Base-by-base conservation (phyloP, 78 protist genomes). In the Dictyostelium intermedium region DNA sequence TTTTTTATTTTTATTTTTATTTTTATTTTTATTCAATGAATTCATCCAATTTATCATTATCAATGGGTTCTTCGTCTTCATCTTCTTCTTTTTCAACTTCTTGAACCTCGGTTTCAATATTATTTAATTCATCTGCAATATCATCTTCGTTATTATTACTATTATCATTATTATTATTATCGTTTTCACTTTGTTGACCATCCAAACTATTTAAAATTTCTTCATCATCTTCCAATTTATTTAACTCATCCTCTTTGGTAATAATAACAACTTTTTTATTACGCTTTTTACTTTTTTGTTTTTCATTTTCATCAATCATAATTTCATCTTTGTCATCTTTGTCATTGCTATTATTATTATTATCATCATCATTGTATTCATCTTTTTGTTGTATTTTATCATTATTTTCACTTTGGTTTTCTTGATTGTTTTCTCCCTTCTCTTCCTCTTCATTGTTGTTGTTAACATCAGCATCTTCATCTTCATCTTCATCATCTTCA, bases 231-330 rank as follows among this genome's bases (percentile, higher is more conserved):
- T 47, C 37, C 45, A 47, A 16, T 27, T 47, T 43, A 76, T 23
- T 76, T 76, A 76, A 76, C n/a, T 39, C 56, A 37, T 76, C 82
- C 1, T 60, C 61, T 56, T 76, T 18, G 8, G 41, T 20, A 13
- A 10, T 25, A 6, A 37, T 37, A 5, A 18, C 20, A 5, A 47
- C 23, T 76, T 76, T 39, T 34, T 76, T n/a, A 32, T 72, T 72
- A 27, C 45, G 34, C 14, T 16, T 30, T 5, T 37, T 61, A 30
- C 30, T 30, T 47, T 81, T 61, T 35, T 78, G 83, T 80, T 27
- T 27, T 80, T 45, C 84, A 16, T 41, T 80, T 45, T 80, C 84
- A 25, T 80, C 84, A 13, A 50, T 27, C 32, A 80, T 72, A 27
- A 72, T 72, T 72, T 72, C 79, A 72, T 72, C 63, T 7, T 35